Evolutionary conservation across 2,329 filamentous ascomycete species (phyloP).

Genomic region (Ascochyta lentis): DNA sequence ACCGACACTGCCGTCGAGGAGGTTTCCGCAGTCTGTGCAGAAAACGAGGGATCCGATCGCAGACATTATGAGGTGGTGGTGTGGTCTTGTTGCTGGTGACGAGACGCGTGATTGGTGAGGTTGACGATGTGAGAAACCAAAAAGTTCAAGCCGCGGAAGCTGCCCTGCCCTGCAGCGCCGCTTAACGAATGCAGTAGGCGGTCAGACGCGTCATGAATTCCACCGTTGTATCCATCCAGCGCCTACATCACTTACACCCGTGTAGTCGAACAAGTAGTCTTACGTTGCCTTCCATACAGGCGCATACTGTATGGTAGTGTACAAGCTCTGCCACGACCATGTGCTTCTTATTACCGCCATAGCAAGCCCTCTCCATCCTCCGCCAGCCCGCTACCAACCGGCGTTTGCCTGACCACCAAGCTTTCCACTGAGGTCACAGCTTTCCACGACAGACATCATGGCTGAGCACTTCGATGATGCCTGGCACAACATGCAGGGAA

Average conservation of each 20-base stretch:
- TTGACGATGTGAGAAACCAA: conserved; percentile 22
- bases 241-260: background rate
- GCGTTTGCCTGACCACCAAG: conserved; percentile 8
- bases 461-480: conserved; percentile 30
- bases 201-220: conserved; percentile 36
- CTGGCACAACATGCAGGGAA: conserved; percentile 44
- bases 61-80: conserved; percentile 66
- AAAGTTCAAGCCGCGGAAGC: conserved; percentile 26
- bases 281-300: conserved; percentile 4
- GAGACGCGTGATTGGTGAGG: conserved; percentile 3
- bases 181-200: conserved; percentile 32
- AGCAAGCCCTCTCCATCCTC: conserved; percentile 7
- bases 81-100: conserved; percentile 4
- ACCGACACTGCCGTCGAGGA: conserved; percentile 81
- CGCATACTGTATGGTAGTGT: conserved; percentile 14
- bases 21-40: conserved; percentile 89
- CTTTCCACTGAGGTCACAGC: conserved; percentile 3
- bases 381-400: background rate
- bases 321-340: conserved; percentile 19
- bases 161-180: conserved; percentile 18
- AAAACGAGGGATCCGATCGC: conserved; percentile 91
- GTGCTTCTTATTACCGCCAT: conserved; percentile 21
- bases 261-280: conserved; percentile 3
- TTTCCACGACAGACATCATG: conserved; percentile 26
- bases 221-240: background rate